Evolutionary conservation across 371 early-diverging fungal genomes (phyloP).

Genomic region (Rhizopus microsporus): DNA sequence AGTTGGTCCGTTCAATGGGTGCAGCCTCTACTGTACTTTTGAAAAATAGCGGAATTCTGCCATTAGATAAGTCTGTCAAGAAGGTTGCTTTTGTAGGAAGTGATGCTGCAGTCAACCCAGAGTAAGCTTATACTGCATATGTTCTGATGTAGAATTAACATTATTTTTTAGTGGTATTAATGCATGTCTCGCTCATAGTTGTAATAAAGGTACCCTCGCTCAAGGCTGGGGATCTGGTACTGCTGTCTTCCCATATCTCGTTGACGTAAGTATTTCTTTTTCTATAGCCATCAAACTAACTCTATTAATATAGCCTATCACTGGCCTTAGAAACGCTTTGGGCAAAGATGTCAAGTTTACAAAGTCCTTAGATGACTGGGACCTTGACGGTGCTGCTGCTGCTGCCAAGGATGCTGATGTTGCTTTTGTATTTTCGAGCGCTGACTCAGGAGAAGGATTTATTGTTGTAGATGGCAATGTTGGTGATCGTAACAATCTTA

Average conservation of each 20-base stretch:
- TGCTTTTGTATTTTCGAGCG: conserved; percentile 58
- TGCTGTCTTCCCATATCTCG: conserved; percentile 58
- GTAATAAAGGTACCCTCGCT: conserved; percentile 53
- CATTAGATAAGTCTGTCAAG: conserved; percentile 28
- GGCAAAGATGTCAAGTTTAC: conserved; percentile 29
- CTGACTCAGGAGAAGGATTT: conserved; percentile 62
- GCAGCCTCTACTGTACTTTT: conserved; percentile 56
- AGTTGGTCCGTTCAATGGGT: conserved; percentile 42
- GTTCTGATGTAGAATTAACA: not conserved
- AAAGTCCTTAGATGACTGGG: conserved; percentile 38
- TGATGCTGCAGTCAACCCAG: conserved; percentile 40
- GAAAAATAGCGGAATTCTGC: conserved; percentile 44
- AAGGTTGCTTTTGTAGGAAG: conserved; percentile 53
- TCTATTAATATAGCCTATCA: conserved; percentile 14
- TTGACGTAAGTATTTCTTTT: conserved; percentile 33
- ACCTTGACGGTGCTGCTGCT: conserved; percentile 31
- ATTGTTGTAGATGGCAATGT: conserved; percentile 38
- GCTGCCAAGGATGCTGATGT: conserved; percentile 48
- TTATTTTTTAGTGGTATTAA: conserved; percentile 19
- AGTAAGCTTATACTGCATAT: conserved; percentile 18
- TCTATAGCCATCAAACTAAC: not conserved
- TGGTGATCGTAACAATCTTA: conserved; percentile 62
- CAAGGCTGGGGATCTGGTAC: conserved; percentile 72
- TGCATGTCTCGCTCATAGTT: conserved; percentile 31
- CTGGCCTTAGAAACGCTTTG: conserved; percentile 45